A percentile compares a stretch with the other conserved stretches of the same genome.
Conservation (phyloP, 1,284 basidiomycete species). For the Amylostereum areolatum region DNA sequence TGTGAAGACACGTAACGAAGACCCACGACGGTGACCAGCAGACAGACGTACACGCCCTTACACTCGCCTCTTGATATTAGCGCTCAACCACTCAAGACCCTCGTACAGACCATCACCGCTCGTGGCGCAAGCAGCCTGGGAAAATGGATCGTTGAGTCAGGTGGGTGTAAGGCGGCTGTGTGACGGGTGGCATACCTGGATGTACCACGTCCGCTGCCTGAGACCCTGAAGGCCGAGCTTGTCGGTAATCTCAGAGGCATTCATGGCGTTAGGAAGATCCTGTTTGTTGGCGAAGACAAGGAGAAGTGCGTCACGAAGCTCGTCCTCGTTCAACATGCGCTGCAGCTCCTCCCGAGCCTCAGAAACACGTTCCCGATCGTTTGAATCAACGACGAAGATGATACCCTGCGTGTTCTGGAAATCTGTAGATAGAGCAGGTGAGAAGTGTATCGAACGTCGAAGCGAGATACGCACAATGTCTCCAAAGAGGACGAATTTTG, state of each 20-base stretch:
- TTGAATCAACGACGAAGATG: slow-evolving; percentile 99
- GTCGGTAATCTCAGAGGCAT: slow-evolving; percentile 99
- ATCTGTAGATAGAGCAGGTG: slow-evolving; percentile 46
- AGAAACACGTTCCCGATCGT: slow-evolving; percentile 98
- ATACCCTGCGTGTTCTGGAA: slow-evolving; percentile 99
- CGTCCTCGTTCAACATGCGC: slow-evolving; percentile 99
- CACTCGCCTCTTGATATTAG: slow-evolving; percentile 82
- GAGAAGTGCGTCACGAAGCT: slow-evolving; percentile 96
- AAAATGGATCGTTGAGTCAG: slow-evolving; percentile 11
- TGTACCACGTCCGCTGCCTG: slow-evolving; percentile 98
- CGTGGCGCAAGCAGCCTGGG: slow-evolving; percentile 93
- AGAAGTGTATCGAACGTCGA: slow-evolving; percentile 2
- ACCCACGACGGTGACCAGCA: slow-evolving; percentile 33
- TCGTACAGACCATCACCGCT: slow-evolving; percentile 99
- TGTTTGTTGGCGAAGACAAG: slow-evolving; percentile 99
- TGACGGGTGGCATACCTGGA: slow-evolving; percentile 92
- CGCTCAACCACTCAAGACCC: slow-evolving; percentile 93
- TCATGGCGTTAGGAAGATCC: slow-evolving; percentile 99
- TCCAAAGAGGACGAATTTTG: slow-evolving; percentile 91
- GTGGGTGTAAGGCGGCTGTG: no score
- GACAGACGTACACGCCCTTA: slow-evolving; percentile 42
- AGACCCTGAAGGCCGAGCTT: slow-evolving; percentile 98
- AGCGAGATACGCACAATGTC: slow-evolving; percentile 76
- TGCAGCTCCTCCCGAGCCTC: slow-evolving; percentile 99
- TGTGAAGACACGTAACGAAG: slow-evolving; percentile 18